Conservation (phyloP, 164 flowering plant genomes). For the Stephania cephalantha region DNA sequence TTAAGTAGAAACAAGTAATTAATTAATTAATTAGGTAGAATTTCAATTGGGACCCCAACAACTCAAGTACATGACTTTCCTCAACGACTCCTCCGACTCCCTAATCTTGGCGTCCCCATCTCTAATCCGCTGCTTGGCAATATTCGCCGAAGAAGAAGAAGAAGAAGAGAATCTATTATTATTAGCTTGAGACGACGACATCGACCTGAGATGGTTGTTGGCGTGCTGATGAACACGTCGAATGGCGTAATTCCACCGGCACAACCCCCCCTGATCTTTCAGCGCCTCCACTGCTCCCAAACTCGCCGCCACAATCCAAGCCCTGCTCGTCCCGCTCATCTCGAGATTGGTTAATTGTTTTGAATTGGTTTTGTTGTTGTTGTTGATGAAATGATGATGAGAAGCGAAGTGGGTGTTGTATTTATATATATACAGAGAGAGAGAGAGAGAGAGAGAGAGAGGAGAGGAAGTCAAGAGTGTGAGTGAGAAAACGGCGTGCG, state of each 20-base stretch:
- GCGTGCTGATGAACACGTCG: constrained; percentile 12
- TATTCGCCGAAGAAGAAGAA: not conserved
- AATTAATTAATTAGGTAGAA: too few species aligned
- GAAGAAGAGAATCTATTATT: constrained; percentile 7
- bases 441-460: not conserved
- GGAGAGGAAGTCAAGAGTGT: too few species aligned
- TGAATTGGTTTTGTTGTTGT: not conserved
- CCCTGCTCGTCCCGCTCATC: constrained; percentile 15
- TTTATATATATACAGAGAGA: not conserved
- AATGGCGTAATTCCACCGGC: constrained; percentile 17
- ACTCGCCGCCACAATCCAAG: constrained; percentile 38
- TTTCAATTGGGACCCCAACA: constrained; percentile 19
- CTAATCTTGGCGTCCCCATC: not conserved
- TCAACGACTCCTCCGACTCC: constrained; percentile 19
- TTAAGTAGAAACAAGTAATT: too few species aligned
- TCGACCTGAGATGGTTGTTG: constrained; percentile 6
- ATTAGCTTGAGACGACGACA: constrained; percentile 7
- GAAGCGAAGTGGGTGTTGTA: not conserved
- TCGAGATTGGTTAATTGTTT: not conserved
- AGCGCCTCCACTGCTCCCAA: constrained; percentile 45
- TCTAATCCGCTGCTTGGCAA: not conserved
- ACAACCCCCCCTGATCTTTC: constrained; percentile 53
- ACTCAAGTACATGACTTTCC: constrained; percentile 23
- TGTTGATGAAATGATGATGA: not conserved
- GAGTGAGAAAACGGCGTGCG: not conserved